phyloP scores from a whole-genome alignment of 179 eudicot genomes.

The Corrigiola litoralis region DNA sequence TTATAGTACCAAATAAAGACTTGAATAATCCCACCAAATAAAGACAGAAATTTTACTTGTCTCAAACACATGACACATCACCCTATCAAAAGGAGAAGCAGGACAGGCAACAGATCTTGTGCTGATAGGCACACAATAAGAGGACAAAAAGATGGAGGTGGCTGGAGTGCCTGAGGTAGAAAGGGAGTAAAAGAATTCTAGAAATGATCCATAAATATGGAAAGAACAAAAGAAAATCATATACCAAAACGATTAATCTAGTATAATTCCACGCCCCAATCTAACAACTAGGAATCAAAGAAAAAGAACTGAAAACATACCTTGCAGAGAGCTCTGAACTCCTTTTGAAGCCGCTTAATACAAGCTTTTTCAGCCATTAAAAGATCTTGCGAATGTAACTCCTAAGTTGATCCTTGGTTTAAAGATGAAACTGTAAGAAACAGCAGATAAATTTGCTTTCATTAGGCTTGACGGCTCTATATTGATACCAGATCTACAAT shows the following conservation, averaged over 20 bases:
- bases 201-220: neutral
- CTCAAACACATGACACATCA: too few relatives aligned
- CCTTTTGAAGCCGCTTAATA: constrained; percentile 94
- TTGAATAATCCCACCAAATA: too few relatives aligned
- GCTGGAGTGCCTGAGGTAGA: too few relatives aligned
- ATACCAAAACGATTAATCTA: too few relatives aligned
- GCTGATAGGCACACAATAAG: too few relatives aligned
- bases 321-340: constrained; percentile 83
- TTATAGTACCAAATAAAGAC: too few relatives aligned
- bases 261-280: too few relatives aligned
- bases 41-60: neutral
- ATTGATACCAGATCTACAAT: neutral
- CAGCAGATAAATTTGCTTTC: neutral
- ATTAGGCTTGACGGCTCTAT: neutral
- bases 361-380: constrained; percentile 92
- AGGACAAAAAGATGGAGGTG: neutral
- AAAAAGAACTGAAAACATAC: constrained; percentile 32
- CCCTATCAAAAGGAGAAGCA: neutral
- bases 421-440: constrained; percentile 8
- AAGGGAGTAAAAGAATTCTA: too few relatives aligned
- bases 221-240: neutral
- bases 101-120: too few relatives aligned
- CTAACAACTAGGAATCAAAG: neutral
- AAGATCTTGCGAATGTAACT: constrained; percentile 23
- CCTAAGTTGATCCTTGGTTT: constrained; percentile 21